Percentiles rank a stretch among this genome's conserved stretches.
phyloP scores from a whole-genome alignment of 345 rosid genomes.

The Euphorbia peplus region DNA sequence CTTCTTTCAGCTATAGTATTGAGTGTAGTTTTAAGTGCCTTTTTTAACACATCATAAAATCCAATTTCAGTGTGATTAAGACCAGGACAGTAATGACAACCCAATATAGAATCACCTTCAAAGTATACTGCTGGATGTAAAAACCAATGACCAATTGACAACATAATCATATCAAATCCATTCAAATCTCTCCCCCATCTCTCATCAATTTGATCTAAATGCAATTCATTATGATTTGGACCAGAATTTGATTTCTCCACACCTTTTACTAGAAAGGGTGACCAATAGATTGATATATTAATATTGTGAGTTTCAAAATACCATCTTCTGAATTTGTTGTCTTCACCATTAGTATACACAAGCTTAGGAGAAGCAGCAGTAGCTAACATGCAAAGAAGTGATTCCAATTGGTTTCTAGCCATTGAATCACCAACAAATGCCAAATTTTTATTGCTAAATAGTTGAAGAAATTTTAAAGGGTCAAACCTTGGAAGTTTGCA shows the following conservation, averaged over 20 bases:
- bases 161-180: slow-evolving; percentile 48
- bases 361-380: slow-evolving; percentile 56
- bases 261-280: slow-evolving; percentile 89
- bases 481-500: slow-evolving; percentile 87
- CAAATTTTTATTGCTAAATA: slow-evolving; percentile 56
- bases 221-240: slow-evolving; percentile 61
- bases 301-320: slow-evolving; percentile 54
- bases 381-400: slow-evolving; percentile 76
- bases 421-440: slow-evolving; percentile 97
- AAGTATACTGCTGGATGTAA: slow-evolving; percentile 80
- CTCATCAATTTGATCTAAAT: slow-evolving; percentile 67
- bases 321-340: slow-evolving; percentile 78
- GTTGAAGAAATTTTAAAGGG: slow-evolving; percentile 54
- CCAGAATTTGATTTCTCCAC: slow-evolving; percentile 62
- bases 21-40: slow-evolving; percentile 65
- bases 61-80: slow-evolving; percentile 74
- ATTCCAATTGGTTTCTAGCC: slow-evolving; percentile 95
- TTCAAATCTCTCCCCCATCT: slow-evolving; percentile 70
- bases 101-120: slow-evolving; percentile 60
- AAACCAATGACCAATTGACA: slow-evolving; percentile 95
- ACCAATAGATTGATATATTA: slow-evolving; percentile 77
- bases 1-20: slow-evolving; percentile 39
- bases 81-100: slow-evolving; percentile 80
- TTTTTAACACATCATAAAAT: slow-evolving; percentile 66
- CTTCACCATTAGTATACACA: slow-evolving; percentile 63